A percentile compares a stretch with the other conserved stretches of the same genome.
Conservation (phyloP, 352 stramenopile species). For the Pythium pyrilobum region DNA sequence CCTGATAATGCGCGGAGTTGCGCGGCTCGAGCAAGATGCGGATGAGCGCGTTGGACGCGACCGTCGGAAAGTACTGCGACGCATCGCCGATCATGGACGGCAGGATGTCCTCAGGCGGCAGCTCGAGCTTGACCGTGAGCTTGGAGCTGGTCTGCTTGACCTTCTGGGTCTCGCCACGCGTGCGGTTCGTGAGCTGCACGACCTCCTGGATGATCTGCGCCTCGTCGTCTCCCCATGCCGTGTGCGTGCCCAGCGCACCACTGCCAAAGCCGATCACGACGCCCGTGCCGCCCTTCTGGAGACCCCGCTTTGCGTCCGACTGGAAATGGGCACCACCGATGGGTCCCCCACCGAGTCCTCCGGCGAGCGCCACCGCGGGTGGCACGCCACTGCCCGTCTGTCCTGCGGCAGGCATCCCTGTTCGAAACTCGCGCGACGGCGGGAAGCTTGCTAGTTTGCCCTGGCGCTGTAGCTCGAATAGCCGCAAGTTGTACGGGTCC, state of each 20-base stretch:
- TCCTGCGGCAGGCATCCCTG: conserved; percentile 19
- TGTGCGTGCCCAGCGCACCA: not conserved
- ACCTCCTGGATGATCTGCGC: conserved; percentile 28
- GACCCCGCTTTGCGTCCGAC: not conserved
- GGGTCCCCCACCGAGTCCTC: conserved; percentile 9
- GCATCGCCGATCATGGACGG: conserved; percentile 82
- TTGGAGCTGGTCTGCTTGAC: conserved; percentile 70
- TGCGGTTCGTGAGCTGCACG: conserved; percentile 42
- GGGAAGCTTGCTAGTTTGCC: conserved; percentile 59
- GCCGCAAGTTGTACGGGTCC: conserved; percentile 79
- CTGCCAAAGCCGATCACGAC: conserved; percentile 19
- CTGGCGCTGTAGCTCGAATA: conserved; percentile 80
- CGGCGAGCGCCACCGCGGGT: conserved; percentile 9
- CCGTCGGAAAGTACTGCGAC: conserved; percentile 95
- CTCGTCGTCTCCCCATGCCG: conserved; percentile 37
- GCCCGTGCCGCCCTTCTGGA: conserved; percentile 5
- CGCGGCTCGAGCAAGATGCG: conserved; percentile 96
- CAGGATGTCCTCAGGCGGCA: conserved; percentile 67
- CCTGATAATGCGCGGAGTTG: conserved; percentile 95
- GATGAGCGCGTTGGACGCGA: conserved; percentile 96
- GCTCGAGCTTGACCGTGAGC: conserved; percentile 54
- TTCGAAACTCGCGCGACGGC: conserved; percentile 69
- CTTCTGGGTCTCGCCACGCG: conserved; percentile 55
- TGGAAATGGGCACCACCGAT: conserved; percentile 6
- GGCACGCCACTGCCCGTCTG: conserved; percentile 3